Conservation (phyloP, 257 asterid species). For the Jacaranda mimosifolia region DNA sequence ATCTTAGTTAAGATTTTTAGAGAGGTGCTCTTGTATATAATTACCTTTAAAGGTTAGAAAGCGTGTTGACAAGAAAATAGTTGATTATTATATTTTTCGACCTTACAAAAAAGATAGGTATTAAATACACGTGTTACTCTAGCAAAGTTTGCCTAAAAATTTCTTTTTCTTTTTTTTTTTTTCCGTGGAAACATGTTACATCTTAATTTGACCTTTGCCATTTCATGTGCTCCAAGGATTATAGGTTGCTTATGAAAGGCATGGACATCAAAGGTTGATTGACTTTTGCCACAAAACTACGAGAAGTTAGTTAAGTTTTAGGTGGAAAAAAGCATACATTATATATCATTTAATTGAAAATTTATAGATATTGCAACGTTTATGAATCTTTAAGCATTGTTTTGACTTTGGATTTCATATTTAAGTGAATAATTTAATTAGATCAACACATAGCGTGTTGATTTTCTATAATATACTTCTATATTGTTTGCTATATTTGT, state of each 20-base stretch:
- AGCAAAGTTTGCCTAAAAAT: not conserved
- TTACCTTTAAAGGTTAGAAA: not conserved
- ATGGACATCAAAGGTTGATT: constrained; percentile 10
- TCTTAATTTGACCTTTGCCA: constrained; percentile 37
- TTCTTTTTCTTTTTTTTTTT: constrained; percentile 8
- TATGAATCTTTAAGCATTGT: not conserved
- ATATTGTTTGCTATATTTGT: not conserved
- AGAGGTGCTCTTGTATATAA: not conserved
- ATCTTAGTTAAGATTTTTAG: not conserved
- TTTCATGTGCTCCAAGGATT: constrained; percentile 27
- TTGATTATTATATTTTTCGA: too few relatives aligned
- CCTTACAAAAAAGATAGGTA: not conserved
- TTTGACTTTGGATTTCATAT: not conserved
- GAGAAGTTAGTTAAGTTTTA: constrained; percentile 31
- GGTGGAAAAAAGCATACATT: constrained; percentile 29
- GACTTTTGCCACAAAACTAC: constrained; percentile 24
- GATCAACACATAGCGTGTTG: not conserved
- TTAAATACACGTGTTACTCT: not conserved
- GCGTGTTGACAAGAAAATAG: not conserved
- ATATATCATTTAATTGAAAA: not conserved
- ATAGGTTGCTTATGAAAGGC: constrained; percentile 24
- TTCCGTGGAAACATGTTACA: not conserved
- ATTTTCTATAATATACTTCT: too few relatives aligned
- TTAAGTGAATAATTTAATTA: not conserved
- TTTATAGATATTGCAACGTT: not conserved